phyloP scores from a whole-genome alignment of 192 early-diverging fungal genomes.

The Rhizoclosmatium sp. region DNA sequence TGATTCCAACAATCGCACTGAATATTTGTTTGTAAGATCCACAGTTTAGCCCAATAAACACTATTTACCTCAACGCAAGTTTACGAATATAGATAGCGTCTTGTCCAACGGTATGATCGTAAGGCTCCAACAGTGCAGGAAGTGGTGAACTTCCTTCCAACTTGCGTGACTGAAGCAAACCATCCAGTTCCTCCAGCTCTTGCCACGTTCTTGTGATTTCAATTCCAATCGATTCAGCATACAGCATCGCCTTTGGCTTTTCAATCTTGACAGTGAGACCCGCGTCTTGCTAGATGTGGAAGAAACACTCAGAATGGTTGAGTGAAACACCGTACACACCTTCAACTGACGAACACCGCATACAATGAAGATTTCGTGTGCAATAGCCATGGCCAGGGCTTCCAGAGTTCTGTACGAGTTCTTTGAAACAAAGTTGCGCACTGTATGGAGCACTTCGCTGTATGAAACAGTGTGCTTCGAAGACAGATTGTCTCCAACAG shows the following conservation, averaged over 20 bases:
- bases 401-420: slow-evolving; percentile 82
- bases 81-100: slow-evolving; percentile 89
- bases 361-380: slow-evolving; percentile 76
- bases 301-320: neutral
- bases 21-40: slow-evolving; percentile 40
- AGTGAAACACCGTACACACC: neutral
- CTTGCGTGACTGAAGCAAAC: neutral
- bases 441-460: slow-evolving; percentile 76
- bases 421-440: slow-evolving; percentile 79
- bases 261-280: slow-evolving; percentile 78
- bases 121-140: slow-evolving; percentile 4
- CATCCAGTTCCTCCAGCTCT: slow-evolving; percentile 56
- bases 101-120: slow-evolving; percentile 50
- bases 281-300: slow-evolving; percentile 6
- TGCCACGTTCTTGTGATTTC: slow-evolving; percentile 80
- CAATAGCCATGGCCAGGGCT: slow-evolving; percentile 87
- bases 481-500: slow-evolving; percentile 72
- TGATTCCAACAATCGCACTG: slow-evolving; percentile 91
- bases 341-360: slow-evolving; percentile 71
- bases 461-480: slow-evolving; percentile 86
- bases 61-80: slow-evolving; percentile 50
- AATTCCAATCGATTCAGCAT: slow-evolving; percentile 87
- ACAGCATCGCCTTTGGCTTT: slow-evolving; percentile 90
- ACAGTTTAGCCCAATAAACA: neutral
- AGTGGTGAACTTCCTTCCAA: neutral